Evolutionary conservation across 2,329 filamentous ascomycete species (phyloP), one percentile per base, ranked within the genome.

Genomic region (Cercospora sojina): DNA sequence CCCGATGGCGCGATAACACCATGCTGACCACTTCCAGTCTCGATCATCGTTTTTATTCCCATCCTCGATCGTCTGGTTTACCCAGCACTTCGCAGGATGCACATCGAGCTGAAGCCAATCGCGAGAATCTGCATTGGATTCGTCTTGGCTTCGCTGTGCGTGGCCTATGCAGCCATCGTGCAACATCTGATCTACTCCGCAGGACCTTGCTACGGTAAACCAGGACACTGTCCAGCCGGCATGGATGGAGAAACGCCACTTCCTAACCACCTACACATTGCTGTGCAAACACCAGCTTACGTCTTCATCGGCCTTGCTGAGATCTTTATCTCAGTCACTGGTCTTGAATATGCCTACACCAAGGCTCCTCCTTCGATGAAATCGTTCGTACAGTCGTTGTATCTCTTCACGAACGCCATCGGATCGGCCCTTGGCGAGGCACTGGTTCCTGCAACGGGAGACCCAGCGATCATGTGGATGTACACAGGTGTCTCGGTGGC

Each of bases 381-480:
- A 72, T 80, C 77, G 5, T 82, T 83, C 67, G 79, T 83, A 65
- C 82, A 82, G 78, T 76, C 83, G 82, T 74, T 89, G n/a, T 88
- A 86, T 72, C 80, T 88, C 64, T 81, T 89, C 68, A 88, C 86
- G 43, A 85, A 81, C 55, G 87, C 86, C 3, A 81, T 86, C 53
- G 86, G 85, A 3, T 83, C 86, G 1, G 85, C 85, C 32, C 78
- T 92, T 23, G 87, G 85, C 2, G 85, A 88, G 71, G 84, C 88
- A 2, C 79, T 91, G 12, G 83, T 86, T 1, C 86, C 88, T 0
- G 78, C 83, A 5, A 85, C 87, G 6, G 83, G 83, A 64, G 87
- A 92, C 74, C 90, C 89, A 23, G 82, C 87, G 70, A 83, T 90
- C 71, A 74, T 88, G 65, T 90, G 87, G 87, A 85, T 91, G 83